phyloP scores from a whole-genome alignment of 345 rosid genomes.

The Hibiscus trionum region DNA sequence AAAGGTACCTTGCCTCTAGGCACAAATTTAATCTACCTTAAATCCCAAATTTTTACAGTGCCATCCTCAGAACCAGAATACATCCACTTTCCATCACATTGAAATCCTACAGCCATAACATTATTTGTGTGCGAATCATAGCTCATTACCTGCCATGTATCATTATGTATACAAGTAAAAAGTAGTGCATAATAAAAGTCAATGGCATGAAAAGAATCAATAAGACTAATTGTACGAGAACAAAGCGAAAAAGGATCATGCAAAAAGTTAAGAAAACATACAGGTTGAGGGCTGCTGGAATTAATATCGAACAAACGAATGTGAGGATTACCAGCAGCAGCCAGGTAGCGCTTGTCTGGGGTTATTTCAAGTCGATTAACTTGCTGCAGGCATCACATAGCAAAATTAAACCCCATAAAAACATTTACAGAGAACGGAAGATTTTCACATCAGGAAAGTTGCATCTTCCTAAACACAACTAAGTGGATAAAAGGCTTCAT shows the following conservation, averaged over 20 bases:
- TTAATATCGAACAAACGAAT: conserved; percentile 67
- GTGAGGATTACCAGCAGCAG: conserved; percentile 94
- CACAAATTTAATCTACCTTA: conserved; percentile 39
- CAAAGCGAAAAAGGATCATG: no score
- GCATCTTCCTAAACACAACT: neutral
- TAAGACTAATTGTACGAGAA: no score
- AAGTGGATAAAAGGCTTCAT: neutral
- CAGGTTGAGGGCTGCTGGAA: conserved; percentile 12
- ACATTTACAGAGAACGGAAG: neutral
- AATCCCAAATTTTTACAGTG: conserved; percentile 93
- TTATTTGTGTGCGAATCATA: conserved; percentile 89
- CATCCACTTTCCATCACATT: conserved; percentile 98
- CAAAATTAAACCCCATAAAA: neutral
- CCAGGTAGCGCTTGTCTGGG: conserved; percentile 70
- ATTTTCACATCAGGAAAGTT: neutral
- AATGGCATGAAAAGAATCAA: conserved; percentile 3
- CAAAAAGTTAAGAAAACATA: neutral
- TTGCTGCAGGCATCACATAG: conserved; percentile 38
- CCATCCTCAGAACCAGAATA: conserved; percentile 99
- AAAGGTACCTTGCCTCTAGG: neutral
- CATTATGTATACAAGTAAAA: neutral
- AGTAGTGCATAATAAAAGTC: neutral
- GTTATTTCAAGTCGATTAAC: conserved; percentile 94
- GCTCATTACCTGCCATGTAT: conserved; percentile 57
- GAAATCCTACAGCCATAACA: conserved; percentile 98